phyloP scores from a whole-genome alignment of 495 filamentous ascomycete species.

The Aspergillus sclerotiicarbonarius region DNA sequence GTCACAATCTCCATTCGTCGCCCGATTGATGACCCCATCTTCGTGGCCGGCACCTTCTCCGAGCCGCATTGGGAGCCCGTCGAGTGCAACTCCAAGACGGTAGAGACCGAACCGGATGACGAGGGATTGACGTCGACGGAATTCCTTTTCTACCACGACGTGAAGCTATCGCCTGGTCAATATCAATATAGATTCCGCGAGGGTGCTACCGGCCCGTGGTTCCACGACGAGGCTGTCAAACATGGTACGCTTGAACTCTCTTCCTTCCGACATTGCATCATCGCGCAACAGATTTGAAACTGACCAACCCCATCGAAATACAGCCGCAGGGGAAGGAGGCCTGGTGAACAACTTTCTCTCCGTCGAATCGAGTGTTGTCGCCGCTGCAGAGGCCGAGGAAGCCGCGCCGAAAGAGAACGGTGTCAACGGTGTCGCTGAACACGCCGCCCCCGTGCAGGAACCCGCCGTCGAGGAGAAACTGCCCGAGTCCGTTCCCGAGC shows the following conservation, averaged over 20 bases:
- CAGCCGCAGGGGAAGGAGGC: constrained; percentile 15
- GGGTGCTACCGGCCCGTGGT: constrained; percentile 63
- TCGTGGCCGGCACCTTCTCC: constrained; percentile 63
- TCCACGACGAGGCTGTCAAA: constrained; percentile 48
- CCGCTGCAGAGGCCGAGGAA: constrained; percentile 6
- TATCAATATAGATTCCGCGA: constrained; percentile 72
- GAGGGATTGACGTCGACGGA: constrained; percentile 16
- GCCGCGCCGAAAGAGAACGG: constrained; percentile 15
- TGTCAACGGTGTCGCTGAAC: constrained; percentile 4
- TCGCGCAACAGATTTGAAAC: background rate
- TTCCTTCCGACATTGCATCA: background rate
- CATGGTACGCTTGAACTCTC: constrained; percentile 10
- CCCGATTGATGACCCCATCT: constrained; percentile 56
- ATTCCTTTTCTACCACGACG: constrained; percentile 20
- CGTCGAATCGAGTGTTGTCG: constrained; percentile 10
- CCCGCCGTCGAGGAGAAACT: constrained; percentile 11
- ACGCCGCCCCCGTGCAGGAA: constrained; percentile 6
- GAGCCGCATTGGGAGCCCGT: constrained; percentile 60
- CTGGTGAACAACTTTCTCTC: constrained; percentile 16
- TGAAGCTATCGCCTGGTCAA: constrained; percentile 30
- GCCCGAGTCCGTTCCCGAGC: constrained; percentile 5
- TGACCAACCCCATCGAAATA: background rate
- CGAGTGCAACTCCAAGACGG: constrained; percentile 53
- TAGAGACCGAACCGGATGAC: constrained; percentile 44
- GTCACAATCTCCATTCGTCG: constrained; percentile 59